Evolutionary conservation across 768 basidiomycete genomes (phyloP).

Genomic region (Amanita subjunquillea): DNA sequence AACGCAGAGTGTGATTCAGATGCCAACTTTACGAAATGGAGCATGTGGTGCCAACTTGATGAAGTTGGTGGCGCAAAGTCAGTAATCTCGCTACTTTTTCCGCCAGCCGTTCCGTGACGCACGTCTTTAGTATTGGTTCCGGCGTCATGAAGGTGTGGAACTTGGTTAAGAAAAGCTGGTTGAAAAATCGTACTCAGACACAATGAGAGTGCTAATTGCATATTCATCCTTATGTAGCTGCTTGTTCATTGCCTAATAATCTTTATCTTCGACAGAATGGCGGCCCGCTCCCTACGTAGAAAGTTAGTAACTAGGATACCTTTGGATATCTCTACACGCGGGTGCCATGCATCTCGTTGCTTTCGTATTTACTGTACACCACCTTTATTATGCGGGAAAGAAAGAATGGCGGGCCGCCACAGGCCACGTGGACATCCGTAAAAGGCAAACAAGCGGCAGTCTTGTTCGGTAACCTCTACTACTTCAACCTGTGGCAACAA

Average conservation of each 20-base stretch:
- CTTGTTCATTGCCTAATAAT: neutral
- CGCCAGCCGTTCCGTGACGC: neutral
- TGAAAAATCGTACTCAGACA: conserved; percentile 9
- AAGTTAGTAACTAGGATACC: too few relatives aligned
- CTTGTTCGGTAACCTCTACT: neutral
- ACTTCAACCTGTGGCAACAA: neutral
- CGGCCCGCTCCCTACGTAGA: too few relatives aligned
- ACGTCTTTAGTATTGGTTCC: conserved; percentile 49
- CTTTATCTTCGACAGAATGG: neutral
- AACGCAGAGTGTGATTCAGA: conserved; percentile 10
- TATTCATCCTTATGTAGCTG: neutral
- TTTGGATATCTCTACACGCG: too few relatives aligned
- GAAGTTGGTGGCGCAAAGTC: conserved; percentile 56
- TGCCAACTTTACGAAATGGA: conserved; percentile 11
- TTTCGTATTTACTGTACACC: too few relatives aligned
- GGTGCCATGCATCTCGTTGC: too few relatives aligned
- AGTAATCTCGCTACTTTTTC: conserved; percentile 17
- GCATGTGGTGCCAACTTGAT: conserved; percentile 43
- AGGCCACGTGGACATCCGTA: neutral
- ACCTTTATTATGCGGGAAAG: too few relatives aligned
- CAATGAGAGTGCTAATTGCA: neutral
- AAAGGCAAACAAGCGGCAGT: neutral
- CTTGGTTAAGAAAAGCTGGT: conserved; percentile 40
- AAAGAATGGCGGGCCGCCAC: neutral
- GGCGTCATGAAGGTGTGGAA: conserved; percentile 73